Conservation (phyloP, 306 rosid species). For the apple (Malus domestica) region DNA sequence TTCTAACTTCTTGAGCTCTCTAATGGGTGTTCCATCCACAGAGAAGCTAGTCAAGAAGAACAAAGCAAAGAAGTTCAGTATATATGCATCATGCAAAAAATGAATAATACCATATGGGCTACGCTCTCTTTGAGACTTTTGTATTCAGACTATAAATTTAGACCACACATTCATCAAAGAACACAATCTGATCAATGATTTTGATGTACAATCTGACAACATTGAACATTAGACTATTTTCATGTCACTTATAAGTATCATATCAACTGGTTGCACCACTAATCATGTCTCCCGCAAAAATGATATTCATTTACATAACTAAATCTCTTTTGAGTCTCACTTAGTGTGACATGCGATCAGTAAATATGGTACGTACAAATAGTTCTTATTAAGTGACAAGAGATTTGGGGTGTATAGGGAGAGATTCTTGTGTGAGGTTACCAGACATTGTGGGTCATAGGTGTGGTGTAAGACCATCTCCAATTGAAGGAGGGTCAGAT, state of each 20-base stretch:
- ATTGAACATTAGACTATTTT: too few relatives aligned
- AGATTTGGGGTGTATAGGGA: background rate
- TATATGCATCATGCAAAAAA: background rate
- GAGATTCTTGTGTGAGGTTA: too few relatives aligned
- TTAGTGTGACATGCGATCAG: background rate
- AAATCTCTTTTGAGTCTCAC: background rate
- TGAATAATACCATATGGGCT: background rate
- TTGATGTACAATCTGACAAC: background rate
- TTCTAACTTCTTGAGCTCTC: conserved; percentile 58
- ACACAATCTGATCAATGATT: background rate
- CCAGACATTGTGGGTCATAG: too few relatives aligned
- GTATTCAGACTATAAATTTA: background rate
- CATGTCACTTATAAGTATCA: background rate
- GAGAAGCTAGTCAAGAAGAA: conserved; percentile 24
- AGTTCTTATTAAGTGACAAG: background rate
- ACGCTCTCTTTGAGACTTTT: background rate
- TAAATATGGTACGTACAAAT: background rate
- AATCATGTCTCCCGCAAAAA: background rate
- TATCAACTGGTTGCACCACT: fast-evolving
- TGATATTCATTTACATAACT: background rate
- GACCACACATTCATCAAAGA: background rate
- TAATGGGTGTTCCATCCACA: conserved; percentile 58
- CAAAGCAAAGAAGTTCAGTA: background rate
- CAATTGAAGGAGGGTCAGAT: too few relatives aligned
- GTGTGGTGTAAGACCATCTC: too few relatives aligned